phyloP scores from a whole-genome alignment of 345 rosid species.

The Linum lewisii region DNA sequence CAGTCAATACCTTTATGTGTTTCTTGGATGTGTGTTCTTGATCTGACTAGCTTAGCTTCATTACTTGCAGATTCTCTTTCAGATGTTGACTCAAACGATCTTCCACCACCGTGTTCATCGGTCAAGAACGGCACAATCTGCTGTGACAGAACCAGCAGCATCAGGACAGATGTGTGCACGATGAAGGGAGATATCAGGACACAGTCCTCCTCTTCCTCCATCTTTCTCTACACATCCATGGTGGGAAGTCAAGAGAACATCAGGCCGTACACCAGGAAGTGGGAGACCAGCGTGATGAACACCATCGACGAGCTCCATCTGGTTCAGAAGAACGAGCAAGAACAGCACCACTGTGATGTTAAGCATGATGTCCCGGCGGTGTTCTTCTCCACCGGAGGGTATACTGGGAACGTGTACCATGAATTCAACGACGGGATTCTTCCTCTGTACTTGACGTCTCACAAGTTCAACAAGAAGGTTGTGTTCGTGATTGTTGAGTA shows the following conservation, averaged over 20 bases:
- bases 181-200: constrained; percentile 4
- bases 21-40: not conserved
- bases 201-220: not conserved
- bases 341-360: constrained; percentile 9
- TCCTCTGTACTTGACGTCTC: constrained; percentile 36
- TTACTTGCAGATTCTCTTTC: too few species aligned
- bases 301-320: constrained; percentile 22
- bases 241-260: constrained; percentile 11
- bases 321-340: not conserved
- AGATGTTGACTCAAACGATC: too few species aligned
- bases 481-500: constrained; percentile 29
- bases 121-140: not conserved
- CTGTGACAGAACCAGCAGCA: constrained; percentile 1
- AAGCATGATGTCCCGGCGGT: constrained; percentile 22
- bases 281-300: constrained; percentile 23
- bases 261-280: constrained; percentile 34
- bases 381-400: constrained; percentile 33
- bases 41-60: not conserved
- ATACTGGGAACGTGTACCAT: constrained; percentile 30
- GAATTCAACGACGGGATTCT: constrained; percentile 34
- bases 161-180: not conserved
- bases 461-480: constrained; percentile 20
- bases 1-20: not conserved
- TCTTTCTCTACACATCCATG: not conserved
- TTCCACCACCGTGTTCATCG: too few species aligned